Evolutionary conservation across 139 green algal species (phyloP).

Genomic region (Astrephomene gubernaculifera): DNA sequence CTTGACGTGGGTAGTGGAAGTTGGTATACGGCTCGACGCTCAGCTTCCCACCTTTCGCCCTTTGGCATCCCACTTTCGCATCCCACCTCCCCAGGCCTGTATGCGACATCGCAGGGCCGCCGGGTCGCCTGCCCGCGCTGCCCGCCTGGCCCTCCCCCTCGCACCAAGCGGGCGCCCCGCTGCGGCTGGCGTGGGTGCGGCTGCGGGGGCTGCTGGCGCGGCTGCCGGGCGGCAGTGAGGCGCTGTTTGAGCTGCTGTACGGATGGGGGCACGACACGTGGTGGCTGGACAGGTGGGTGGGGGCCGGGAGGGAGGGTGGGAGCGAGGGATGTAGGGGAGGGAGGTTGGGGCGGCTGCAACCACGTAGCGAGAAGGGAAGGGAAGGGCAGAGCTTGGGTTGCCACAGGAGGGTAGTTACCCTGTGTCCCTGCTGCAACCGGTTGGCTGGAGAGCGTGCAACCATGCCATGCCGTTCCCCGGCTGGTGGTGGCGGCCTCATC

Average conservation of each 20-base stretch:
- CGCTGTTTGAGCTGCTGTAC: slow-evolving; percentile 58
- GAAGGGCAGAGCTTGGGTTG: no score
- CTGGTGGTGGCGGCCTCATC: no score
- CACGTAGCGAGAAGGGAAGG: no score
- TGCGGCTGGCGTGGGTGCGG: slow-evolving; percentile 52
- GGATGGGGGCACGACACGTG: slow-evolving; percentile 76
- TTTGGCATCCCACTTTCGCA: no score
- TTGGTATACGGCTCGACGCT: neutral
- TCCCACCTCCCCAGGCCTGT: slow-evolving; percentile 2
- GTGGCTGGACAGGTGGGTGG: slow-evolving; percentile 90
- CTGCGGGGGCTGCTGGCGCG: slow-evolving; percentile 34
- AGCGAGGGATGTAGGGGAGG: neutral
- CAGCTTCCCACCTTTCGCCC: neutral
- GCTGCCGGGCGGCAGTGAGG: slow-evolving; percentile 46
- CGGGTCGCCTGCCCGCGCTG: slow-evolving; percentile 13
- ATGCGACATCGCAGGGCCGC: slow-evolving; percentile 22
- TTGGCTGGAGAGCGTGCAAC: no score
- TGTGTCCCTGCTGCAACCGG: no score
- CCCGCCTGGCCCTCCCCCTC: slow-evolving; percentile 9
- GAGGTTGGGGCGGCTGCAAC: neutral
- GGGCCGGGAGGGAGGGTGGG: neutral
- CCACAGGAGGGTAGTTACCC: no score
- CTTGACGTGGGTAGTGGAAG: no score
- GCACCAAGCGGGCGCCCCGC: slow-evolving; percentile 23
- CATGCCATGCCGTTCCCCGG: no score